Evolutionary conservation across 495 filamentous ascomycete species (phyloP).

Genomic region (Staphylotrichum tortipilum): DNA sequence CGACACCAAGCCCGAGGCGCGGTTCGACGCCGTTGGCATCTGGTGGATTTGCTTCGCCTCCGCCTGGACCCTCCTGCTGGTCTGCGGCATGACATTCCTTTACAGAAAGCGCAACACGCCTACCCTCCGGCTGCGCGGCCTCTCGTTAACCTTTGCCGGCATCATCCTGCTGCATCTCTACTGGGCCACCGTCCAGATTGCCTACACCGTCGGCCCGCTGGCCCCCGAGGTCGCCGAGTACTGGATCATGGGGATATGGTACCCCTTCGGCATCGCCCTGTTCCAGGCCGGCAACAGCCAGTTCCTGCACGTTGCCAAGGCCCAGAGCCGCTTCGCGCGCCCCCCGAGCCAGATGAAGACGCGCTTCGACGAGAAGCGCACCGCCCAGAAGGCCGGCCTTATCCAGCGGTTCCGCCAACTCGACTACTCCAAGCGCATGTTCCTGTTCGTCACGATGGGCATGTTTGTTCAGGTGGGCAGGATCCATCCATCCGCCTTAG

Average conservation of each 20-base stretch:
- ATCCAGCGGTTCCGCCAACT: conserved; percentile 21
- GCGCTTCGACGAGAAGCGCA: conserved; percentile 22
- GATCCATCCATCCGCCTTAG: not conserved
- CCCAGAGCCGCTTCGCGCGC: conserved; percentile 37
- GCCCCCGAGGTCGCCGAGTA: conserved; percentile 47
- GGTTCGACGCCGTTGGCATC: conserved; percentile 22
- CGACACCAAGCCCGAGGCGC: conserved; percentile 18
- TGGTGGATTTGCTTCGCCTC: conserved; percentile 31
- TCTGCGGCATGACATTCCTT: conserved; percentile 46
- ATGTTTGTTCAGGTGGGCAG: conserved; percentile 44
- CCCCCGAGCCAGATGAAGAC: conserved; percentile 16
- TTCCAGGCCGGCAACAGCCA: conserved; percentile 63
- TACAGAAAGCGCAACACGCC: conserved; percentile 46
- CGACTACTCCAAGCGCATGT: conserved; percentile 38
- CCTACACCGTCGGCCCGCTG: conserved; percentile 49
- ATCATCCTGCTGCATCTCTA: conserved; percentile 58
- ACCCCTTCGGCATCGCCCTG: conserved; percentile 61
- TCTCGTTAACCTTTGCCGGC: conserved; percentile 50
- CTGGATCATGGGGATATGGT: conserved; percentile 67
- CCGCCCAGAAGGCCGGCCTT: not conserved
- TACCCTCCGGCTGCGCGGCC: conserved; percentile 54
- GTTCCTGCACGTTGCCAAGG: conserved; percentile 54
- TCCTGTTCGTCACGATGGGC: conserved; percentile 41
- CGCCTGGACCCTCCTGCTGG: conserved; percentile 49
- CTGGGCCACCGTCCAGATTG: conserved; percentile 49